Evolutionary conservation across 75 land plant genomes (phyloP).

Genomic region (Isoetes taiwanensis): DNA sequence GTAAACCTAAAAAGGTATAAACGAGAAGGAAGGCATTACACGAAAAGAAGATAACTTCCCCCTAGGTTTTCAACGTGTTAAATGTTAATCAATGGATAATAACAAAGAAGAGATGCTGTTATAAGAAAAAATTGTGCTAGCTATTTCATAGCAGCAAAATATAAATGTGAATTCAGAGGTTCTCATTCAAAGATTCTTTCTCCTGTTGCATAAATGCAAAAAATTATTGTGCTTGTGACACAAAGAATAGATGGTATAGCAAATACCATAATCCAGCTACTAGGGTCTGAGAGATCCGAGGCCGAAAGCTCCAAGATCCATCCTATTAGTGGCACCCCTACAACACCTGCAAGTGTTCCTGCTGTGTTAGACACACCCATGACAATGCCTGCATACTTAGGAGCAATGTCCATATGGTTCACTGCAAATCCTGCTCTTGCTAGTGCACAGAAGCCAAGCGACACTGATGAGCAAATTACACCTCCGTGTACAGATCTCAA

Average conservation of each 20-base stretch:
- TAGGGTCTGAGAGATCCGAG: constrained; percentile 39
- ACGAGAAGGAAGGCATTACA: too few relatives aligned
- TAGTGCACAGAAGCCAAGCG: constrained; percentile 61
- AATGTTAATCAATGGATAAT: too few relatives aligned
- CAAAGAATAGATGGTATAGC: constrained; percentile 53
- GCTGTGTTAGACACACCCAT: constrained; percentile 94
- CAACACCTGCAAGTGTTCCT: constrained; percentile 69
- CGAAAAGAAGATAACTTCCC: too few relatives aligned
- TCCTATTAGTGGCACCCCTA: constrained; percentile 71
- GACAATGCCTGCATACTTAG: constrained; percentile 74
- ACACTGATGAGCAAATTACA: constrained; percentile 56
- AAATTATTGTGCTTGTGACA: constrained; percentile 46
- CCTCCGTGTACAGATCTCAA: constrained; percentile 48
- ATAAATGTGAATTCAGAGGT: too few relatives aligned
- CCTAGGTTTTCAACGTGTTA: too few relatives aligned
- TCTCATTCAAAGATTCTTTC: constrained; percentile 58
- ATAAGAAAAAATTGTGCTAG: too few relatives aligned
- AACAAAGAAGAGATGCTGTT: too few relatives aligned
- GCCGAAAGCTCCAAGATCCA: constrained; percentile 53
- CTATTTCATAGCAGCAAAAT: too few relatives aligned
- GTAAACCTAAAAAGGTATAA: too few relatives aligned
- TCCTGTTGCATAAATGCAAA: constrained; percentile 53
- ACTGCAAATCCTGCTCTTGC: constrained; percentile 88
- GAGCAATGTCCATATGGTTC: constrained; percentile 83
- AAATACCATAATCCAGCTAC: constrained; percentile 61